Evolutionary conservation across 345 rosid genomes (phyloP).

Genomic region (Streptanthus diversifolius): DNA sequence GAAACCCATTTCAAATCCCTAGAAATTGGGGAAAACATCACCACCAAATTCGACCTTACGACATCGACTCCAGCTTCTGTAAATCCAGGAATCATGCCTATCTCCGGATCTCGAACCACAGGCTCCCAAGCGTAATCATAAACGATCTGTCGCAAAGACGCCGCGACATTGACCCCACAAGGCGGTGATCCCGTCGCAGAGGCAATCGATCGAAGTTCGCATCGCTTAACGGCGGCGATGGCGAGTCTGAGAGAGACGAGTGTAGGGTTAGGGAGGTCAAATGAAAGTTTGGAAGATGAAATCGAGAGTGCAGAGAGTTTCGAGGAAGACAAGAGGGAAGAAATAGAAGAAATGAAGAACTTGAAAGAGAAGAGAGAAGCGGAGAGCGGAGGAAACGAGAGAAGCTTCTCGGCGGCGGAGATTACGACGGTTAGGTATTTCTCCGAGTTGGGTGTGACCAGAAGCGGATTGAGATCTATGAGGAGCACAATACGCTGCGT

Average conservation of each 20-base stretch:
- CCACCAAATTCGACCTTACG: slow-evolving; percentile 67
- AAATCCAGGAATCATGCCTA: slow-evolving; percentile 37
- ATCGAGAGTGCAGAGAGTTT: slow-evolving; percentile 51
- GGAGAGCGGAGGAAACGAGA: slow-evolving; percentile 56
- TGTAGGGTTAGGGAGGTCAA: slow-evolving; percentile 53
- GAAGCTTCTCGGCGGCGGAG: slow-evolving; percentile 52
- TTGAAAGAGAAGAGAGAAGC: slow-evolving; percentile 71
- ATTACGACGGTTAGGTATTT: slow-evolving; percentile 44
- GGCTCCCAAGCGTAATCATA: slow-evolving; percentile 85
- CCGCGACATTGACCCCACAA: slow-evolving; percentile 46
- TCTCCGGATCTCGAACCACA: slow-evolving; percentile 37
- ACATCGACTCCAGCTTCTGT: slow-evolving; percentile 17
- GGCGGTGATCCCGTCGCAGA: neutral
- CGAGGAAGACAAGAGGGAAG: slow-evolving; percentile 86
- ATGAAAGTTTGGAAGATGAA: slow-evolving; percentile 59
- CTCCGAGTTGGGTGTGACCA: slow-evolving; percentile 32
- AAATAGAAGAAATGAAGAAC: slow-evolving; percentile 81
- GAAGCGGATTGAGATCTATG: slow-evolving; percentile 71
- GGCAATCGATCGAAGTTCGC: neutral
- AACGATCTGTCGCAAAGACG: slow-evolving; percentile 68
- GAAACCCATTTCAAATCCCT: slow-evolving; percentile 36
- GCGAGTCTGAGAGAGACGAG: slow-evolving; percentile 46
- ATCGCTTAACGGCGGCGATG: slow-evolving; percentile 26
- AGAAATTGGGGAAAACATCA: slow-evolving; percentile 60
- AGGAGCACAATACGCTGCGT: slow-evolving; percentile 77